phyloP scores from a whole-genome alignment of 2,329 filamentous ascomycete species.

The Fusarium cyanostomum region DNA sequence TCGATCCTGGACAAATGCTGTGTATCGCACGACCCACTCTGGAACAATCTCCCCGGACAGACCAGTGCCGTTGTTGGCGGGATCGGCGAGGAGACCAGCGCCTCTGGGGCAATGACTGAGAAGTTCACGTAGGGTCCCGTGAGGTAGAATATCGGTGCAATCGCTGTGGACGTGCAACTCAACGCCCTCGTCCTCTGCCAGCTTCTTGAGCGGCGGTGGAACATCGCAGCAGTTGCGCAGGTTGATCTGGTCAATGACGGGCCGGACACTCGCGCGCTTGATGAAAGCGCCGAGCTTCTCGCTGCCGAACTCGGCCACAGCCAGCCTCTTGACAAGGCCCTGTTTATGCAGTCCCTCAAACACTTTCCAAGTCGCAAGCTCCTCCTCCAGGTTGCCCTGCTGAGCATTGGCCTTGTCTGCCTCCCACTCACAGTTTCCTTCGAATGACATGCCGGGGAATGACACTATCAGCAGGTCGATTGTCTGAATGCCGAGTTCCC shows the following conservation, averaged over 20 bases:
- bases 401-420: constrained; percentile 69
- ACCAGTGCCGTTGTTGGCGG: constrained; percentile 61
- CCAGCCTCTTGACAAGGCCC: constrained; percentile 78
- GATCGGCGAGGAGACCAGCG: constrained; percentile 76
- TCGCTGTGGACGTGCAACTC: constrained; percentile 94
- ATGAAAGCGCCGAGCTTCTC: constrained; percentile 84
- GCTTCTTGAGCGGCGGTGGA: constrained; percentile 82
- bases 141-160: constrained; percentile 88
- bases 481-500: constrained; percentile 77
- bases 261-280: constrained; percentile 73
- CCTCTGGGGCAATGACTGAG: constrained; percentile 77
- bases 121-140: constrained; percentile 84
- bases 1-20: constrained; percentile 90
- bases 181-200: constrained; percentile 84
- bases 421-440: constrained; percentile 88
- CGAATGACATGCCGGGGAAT: constrained; percentile 92
- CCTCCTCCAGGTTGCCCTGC: constrained; percentile 73
- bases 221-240: constrained; percentile 95
- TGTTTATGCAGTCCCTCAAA: constrained; percentile 77
- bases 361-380: constrained; percentile 73
- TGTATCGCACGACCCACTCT: constrained; percentile 97
- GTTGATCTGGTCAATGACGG: constrained; percentile 94
- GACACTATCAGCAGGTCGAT: constrained; percentile 92
- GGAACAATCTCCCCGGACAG: constrained; percentile 82
- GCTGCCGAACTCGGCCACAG: constrained; percentile 90